These are phyloP conservation scores for Cystobasidiopsis lactophilus DNA, from an alignment of 768 basidiomycete genomes.

Conservation along the genomic window DNA sequence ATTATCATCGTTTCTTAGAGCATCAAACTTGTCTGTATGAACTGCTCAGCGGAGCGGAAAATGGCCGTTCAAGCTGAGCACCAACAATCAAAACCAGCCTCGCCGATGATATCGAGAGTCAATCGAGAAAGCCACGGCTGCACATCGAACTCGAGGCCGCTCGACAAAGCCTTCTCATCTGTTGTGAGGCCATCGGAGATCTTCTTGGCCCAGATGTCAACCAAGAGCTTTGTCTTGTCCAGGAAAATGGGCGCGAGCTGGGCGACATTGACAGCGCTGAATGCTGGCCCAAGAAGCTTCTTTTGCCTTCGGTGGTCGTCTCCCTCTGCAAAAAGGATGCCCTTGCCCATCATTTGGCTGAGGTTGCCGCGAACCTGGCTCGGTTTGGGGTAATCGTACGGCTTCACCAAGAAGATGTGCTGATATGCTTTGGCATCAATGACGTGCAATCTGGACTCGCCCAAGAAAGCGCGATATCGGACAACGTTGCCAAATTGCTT, in stretches of 20 bases:
- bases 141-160: slow-evolving; percentile 16
- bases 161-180: background rate
- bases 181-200: no score
- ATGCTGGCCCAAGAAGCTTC: slow-evolving; percentile 1
- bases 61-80: no score
- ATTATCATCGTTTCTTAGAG: no score
- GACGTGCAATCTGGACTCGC: slow-evolving; percentile 1
- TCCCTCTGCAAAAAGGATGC: slow-evolving; percentile 7
- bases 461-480: slow-evolving; percentile 2
- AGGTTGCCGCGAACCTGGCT: background rate
- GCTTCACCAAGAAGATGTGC: background rate
- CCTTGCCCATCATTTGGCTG: background rate
- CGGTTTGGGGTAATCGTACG: slow-evolving; percentile 6
- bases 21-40: no score
- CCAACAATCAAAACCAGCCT: slow-evolving; percentile 15
- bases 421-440: slow-evolving; percentile 2
- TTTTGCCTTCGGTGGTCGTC: slow-evolving; percentile 13
- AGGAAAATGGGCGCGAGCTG: slow-evolving; percentile 8
- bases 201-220: background rate
- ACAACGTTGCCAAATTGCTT: slow-evolving; percentile 1
- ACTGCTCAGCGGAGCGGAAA: no score
- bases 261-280: slow-evolving; percentile 3
- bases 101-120: slow-evolving; percentile 21
- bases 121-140: slow-evolving; percentile 21
- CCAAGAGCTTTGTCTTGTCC: background rate